Evolutionary conservation across 257 asterid genomes (phyloP).

Genomic region (Nicotiana knightiana): DNA sequence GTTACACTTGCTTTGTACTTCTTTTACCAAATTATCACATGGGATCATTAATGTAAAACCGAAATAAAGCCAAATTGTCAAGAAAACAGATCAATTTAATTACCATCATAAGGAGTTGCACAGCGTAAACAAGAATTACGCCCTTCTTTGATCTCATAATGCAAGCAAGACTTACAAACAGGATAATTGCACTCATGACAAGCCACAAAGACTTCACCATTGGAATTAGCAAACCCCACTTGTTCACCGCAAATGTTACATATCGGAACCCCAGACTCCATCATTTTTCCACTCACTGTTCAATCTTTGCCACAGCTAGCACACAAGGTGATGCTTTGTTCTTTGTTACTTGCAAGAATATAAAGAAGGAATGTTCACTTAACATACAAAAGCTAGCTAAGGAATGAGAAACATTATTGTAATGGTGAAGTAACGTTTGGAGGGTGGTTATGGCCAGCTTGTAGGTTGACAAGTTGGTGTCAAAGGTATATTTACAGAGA

Average conservation of each 20-base stretch:
- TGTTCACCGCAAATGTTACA: slow-evolving; percentile 81
- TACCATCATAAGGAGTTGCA: slow-evolving; percentile 59
- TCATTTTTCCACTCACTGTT: slow-evolving; percentile 38
- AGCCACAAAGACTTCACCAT: slow-evolving; percentile 67
- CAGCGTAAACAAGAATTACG: slow-evolving; percentile 62
- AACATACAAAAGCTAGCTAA: neutral
- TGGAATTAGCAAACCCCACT: slow-evolving; percentile 35
- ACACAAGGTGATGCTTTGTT: slow-evolving; percentile 2
- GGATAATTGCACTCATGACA: slow-evolving; percentile 76
- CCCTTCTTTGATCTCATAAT: slow-evolving; percentile 69
- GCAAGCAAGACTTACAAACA: slow-evolving; percentile 63
- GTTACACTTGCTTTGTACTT: neutral
- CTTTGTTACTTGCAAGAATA: slow-evolving; percentile 16
- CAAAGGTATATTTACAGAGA: slow-evolving; percentile 7
- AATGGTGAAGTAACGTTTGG: slow-evolving; percentile 21
- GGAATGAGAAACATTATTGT: slow-evolving; percentile 24
- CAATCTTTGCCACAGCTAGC: neutral
- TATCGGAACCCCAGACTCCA: slow-evolving; percentile 71
- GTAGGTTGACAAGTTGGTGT: slow-evolving; percentile 49
- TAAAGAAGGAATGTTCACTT: neutral
- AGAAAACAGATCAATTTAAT: neutral
- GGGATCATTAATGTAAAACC: neutral
- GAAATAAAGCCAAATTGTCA: neutral
- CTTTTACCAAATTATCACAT: neutral
- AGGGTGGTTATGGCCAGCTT: slow-evolving; percentile 21